Evolutionary conservation across 768 basidiomycete species (phyloP).

Genomic region (Pisolithus albus): DNA sequence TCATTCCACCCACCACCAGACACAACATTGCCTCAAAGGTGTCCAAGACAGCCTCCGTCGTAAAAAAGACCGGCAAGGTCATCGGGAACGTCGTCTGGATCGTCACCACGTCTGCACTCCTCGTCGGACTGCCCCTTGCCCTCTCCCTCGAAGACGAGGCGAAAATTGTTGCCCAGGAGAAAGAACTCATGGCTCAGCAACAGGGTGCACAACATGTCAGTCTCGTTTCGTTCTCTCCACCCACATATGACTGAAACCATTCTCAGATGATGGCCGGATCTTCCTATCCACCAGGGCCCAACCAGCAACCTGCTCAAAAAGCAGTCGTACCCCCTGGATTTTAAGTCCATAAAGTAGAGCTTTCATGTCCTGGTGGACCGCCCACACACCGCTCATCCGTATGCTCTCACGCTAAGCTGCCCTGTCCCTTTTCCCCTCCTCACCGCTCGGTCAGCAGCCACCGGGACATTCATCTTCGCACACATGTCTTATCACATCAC

Average conservation of each 20-base stretch:
- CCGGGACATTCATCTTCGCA: constrained; percentile 9
- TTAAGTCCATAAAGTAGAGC: constrained; percentile 29
- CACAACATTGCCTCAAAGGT: constrained; percentile 61
- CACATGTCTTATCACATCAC: constrained; percentile 22
- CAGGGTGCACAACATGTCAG: constrained; percentile 85
- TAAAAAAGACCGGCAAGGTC: constrained; percentile 63
- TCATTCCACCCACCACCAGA: constrained; percentile 87
- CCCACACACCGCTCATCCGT: constrained; percentile 1
- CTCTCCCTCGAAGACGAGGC: constrained; percentile 94
- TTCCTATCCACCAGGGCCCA: constrained; percentile 44
- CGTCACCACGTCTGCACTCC: constrained; percentile 85
- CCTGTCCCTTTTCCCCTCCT: constrained; percentile 8
- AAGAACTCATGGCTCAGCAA: constrained; percentile 89
- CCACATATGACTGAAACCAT: constrained; percentile 2
- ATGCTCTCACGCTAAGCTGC: constrained; percentile 4
- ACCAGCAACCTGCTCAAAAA: constrained; percentile 32
- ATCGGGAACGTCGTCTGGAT: constrained; percentile 92
- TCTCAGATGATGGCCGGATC: constrained; percentile 64
- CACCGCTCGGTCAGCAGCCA: constrained; percentile 12
- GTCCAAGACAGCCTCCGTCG: constrained; percentile 51
- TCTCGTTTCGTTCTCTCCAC: constrained; percentile 11
- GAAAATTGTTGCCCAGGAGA: constrained; percentile 89
- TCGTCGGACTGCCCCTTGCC: constrained; percentile 90
- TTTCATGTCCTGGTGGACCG: constrained; percentile 3
- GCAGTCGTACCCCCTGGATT: constrained; percentile 83